phyloP scores from a whole-genome alignment of 768 basidiomycete species.

The Leccinum sublutescens region DNA sequence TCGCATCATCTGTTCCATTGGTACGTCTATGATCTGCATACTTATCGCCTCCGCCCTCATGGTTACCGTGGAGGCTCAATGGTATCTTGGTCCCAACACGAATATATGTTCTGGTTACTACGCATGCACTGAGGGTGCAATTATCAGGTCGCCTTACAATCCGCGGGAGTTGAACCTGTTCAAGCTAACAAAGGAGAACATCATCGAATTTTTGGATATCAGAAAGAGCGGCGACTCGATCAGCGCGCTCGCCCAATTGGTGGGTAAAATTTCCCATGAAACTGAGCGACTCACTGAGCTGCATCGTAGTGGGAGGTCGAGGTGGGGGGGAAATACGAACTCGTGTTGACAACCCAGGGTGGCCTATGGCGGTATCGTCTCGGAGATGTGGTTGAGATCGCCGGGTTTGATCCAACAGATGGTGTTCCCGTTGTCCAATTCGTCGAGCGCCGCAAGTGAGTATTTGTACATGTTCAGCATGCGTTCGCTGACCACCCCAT shows the following conservation, averaged over 20 bases:
- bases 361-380: slow-evolving; percentile 26
- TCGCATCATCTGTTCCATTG: slow-evolving; percentile 11
- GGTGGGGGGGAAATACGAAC: slow-evolving; percentile 15
- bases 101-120: not conserved
- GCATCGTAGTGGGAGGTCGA: slow-evolving; percentile 18
- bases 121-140: slow-evolving; percentile 4
- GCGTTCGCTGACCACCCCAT: not conserved
- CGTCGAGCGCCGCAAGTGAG: slow-evolving; percentile 15
- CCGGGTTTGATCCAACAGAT: slow-evolving; percentile 17
- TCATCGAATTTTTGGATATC: slow-evolving; percentile 19
- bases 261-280: not conserved
- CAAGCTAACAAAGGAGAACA: not conserved
- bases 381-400: slow-evolving; percentile 20
- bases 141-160: slow-evolving; percentile 8
- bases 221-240: not conserved
- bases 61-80: slow-evolving; percentile 5
- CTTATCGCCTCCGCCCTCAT: not conserved
- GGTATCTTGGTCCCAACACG: slow-evolving; percentile 10
- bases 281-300: not conserved
- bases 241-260: not conserved
- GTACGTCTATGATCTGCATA: not conserved
- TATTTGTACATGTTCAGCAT: not conserved
- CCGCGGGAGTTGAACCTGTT: slow-evolving; percentile 9
- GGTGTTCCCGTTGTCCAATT: slow-evolving; percentile 22
- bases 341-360: slow-evolving; percentile 17